Conservation (phyloP, 192 early-diverging fungal species). For the Umbelopsis sp. region DNA sequence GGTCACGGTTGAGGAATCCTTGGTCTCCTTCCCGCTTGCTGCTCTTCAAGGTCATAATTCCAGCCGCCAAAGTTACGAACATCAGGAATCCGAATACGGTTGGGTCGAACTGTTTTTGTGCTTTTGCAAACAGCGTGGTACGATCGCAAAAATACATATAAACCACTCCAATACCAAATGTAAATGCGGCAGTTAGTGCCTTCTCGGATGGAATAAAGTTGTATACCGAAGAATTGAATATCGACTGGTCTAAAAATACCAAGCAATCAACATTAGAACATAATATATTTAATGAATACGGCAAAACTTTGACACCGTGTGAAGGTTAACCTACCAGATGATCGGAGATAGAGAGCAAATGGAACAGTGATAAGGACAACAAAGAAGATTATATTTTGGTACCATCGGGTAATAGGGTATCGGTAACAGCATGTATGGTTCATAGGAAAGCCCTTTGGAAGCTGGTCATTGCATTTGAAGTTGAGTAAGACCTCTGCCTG, state of each 20-base stretch:
- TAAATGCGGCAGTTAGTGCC: constrained; percentile 46
- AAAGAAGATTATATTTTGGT: constrained; percentile 38
- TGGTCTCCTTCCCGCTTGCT: constrained; percentile 45
- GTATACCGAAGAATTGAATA: background rate
- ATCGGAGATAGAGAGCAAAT: constrained; percentile 23
- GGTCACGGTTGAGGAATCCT: constrained; percentile 71
- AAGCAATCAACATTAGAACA: background rate
- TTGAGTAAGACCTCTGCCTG: constrained; percentile 65
- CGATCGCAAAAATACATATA: constrained; percentile 72
- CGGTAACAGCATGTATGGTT: constrained; percentile 61
- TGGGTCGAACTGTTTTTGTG: constrained; percentile 58
- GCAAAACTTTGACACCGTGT: background rate
- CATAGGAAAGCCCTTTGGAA: constrained; percentile 48
- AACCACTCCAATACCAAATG: constrained; percentile 56
- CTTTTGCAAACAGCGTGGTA: constrained; percentile 66
- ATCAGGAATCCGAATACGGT: constrained; percentile 51
- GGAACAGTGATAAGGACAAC: constrained; percentile 48
- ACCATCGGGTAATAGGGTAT: constrained; percentile 50
- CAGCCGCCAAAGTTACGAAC: constrained; percentile 40
- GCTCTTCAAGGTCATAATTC: constrained; percentile 43
- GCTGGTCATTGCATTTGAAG: constrained; percentile 57
- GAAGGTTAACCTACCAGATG: constrained; percentile 3
- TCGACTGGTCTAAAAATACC: background rate
- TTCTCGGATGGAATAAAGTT: constrained; percentile 38
- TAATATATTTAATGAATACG: background rate